phyloP scores from a whole-genome alignment of 2,329 filamentous ascomycete species.

The Neofusicoccum cordaticola region DNA sequence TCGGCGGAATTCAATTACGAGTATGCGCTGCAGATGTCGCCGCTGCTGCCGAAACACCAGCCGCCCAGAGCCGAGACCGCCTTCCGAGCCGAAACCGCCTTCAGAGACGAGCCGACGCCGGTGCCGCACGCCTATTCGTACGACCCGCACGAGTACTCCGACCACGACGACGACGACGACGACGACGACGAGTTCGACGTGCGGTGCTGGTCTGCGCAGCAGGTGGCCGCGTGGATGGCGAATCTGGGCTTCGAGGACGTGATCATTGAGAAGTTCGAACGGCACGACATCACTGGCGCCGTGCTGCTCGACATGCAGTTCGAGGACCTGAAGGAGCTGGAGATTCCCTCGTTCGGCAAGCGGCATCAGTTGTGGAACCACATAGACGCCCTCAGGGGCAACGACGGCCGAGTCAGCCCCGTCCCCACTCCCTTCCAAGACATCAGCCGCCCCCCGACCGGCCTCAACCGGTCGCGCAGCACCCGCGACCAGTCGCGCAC shows the following conservation, averaged over 20 bases:
- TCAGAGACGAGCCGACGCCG: conserved; percentile 8
- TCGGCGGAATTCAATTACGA: conserved; percentile 53
- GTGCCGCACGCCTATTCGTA: conserved; percentile 3
- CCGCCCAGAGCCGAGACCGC: conserved; percentile 42
- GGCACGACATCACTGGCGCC: conserved; percentile 87
- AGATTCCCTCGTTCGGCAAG: conserved; percentile 78
- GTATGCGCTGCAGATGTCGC: conserved; percentile 65
- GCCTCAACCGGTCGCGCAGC: conserved; percentile 22
- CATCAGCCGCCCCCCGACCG: conserved; percentile 44
- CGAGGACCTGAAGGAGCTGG: conserved; percentile 78
- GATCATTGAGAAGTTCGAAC: conserved; percentile 78
- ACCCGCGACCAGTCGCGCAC: conserved; percentile 35
- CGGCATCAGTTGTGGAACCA: conserved; percentile 77
- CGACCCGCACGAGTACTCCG: conserved; percentile 11
- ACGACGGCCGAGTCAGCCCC: conserved; percentile 42
- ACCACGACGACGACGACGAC: conserved; percentile 38
- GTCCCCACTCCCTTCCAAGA: conserved; percentile 50
- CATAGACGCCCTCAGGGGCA: conserved; percentile 64
- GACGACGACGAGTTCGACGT: conserved; percentile 62
- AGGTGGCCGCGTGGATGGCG: conserved; percentile 84
- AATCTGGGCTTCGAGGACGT: conserved; percentile 74
- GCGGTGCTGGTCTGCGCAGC: conserved; percentile 67
- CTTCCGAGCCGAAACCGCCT: conserved; percentile 28
- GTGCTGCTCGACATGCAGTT: conserved; percentile 90
- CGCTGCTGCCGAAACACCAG: conserved; percentile 65